Base-by-base conservation (phyloP, 2,329 filamentous ascomycete species). In the Claviceps humidiphila region DNA sequence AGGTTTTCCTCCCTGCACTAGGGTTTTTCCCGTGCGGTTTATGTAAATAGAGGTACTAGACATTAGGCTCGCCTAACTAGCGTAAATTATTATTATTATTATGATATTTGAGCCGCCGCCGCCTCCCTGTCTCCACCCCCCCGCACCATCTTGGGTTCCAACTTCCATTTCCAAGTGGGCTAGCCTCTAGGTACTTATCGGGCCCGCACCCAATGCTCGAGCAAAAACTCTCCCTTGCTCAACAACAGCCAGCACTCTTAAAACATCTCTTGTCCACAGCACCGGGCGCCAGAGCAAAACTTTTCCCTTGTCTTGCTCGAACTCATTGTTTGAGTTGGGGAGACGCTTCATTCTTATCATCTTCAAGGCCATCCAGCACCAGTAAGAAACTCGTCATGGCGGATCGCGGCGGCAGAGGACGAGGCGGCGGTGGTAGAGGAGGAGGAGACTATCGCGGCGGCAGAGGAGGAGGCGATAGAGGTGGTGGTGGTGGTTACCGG, bases 321-420 rank as follows among this genome's bases (percentile, higher is more conserved):
- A 7, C 11, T 16, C 22, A 1, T 22, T 7, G 11, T 16, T 16
- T 41, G 5, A 22, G 39, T 41, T 20, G 8, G 41, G 30, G 30
- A 34, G 30, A 34, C 30, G 14, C 17, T 20, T 14, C 2, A 5
- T 43, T 22, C 4, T 14, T 24, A 11, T 6, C 17, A 22, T 14
- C 11, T 17, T 2, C 7, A 41, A 44, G 7, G 11, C 2, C 16
- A 24, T 40, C 40, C 37, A 14, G 3, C 3, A 2, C 4, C 30
- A 16, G 2, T 34, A 11, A 14, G 1, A 9, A 49, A 42, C 14
- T 30, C n/a, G 47, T 41, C 24, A 65, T 66, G 63, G 56, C 63
- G 22, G 63, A 64, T 48, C 56, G 60, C 47, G 59, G 58, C 37
- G 59, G 58, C n/a, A 58, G 63, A 50, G 61, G 62, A 9, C 24